Evolutionary conservation across 2,329 filamentous ascomycete genomes (phyloP), one percentile per base, ranked within the genome.

Genomic region (Diplocarpon rosae): DNA sequence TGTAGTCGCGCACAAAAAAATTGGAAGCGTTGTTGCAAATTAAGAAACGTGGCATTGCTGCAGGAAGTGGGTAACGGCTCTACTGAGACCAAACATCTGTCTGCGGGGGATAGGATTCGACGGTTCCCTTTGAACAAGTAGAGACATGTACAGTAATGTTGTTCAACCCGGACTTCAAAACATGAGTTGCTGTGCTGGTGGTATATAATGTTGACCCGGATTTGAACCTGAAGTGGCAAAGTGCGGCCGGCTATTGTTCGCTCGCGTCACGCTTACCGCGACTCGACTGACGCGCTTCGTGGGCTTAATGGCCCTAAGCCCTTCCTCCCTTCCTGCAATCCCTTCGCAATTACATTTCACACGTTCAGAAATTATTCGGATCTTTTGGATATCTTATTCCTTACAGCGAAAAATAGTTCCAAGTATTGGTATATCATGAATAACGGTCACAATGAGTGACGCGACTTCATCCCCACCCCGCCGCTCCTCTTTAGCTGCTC

Each of bases 391-490:
- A 32, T 35, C 43, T 44, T 37, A 17, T 51, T 50, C 44, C 36
- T 14, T 38, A 42, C 42, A 49, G 20, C 44, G 27, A 41, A 46
- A 47, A 17, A 43, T 11, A 39, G 30, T 46, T 42, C 32, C 27
- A 37, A 30, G 28, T 38, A 48, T 49, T 46, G 29, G 32, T 42
- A 50, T 54, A 45, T 50, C 56, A 56, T 57, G 47, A 56, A 50
- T 51, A 56, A 47, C 30, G 37, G 29, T 43, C 40, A 54, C 43
- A 46, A 60, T 63, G 59, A 57, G 49, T 52, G 58, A 61, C 56
- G 53, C 60, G 55, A 59, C 52, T 51, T 49, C 57, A 49, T 54
- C 57, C 37, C 49, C 54, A 51, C 56, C 51, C 47, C 52, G 54
- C 56, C 49, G 54, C 54, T 51, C 53, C 37, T 54, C 56, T 38